Conservation (phyloP, 2,329 filamentous ascomycete genomes). For the Penicillium palitans region DNA sequence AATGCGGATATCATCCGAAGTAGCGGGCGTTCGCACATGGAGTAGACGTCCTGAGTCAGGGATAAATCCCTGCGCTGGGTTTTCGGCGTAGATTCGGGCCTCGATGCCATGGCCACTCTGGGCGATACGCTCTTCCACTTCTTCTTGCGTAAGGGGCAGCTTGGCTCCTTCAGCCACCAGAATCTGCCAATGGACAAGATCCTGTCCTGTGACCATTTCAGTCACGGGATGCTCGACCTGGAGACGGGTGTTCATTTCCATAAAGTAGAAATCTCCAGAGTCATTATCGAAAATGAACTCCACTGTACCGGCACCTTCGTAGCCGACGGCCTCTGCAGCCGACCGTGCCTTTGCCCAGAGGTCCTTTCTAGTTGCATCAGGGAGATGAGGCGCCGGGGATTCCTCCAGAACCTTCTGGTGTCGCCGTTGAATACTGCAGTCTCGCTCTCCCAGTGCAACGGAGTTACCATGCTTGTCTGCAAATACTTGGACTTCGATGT, state of each 20-base stretch:
- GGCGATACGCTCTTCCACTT: constrained; percentile 69
- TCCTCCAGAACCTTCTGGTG: constrained; percentile 69
- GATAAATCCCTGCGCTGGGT: constrained; percentile 85
- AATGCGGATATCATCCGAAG: constrained; percentile 74
- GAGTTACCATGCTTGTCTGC: constrained; percentile 66
- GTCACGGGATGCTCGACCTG: constrained; percentile 98
- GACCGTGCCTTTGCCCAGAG: constrained; percentile 65
- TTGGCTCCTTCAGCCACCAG: constrained; percentile 72
- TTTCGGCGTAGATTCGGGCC: constrained; percentile 94
- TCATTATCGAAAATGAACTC: constrained; percentile 72
- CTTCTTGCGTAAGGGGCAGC: constrained; percentile 64
- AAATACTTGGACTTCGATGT: constrained; percentile 68
- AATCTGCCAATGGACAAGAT: constrained; percentile 95
- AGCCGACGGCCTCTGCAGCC: constrained; percentile 63
- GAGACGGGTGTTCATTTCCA: constrained; percentile 76
- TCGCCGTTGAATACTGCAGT: constrained; percentile 65
- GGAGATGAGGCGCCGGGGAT: constrained; percentile 63
- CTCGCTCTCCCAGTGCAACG: constrained; percentile 64
- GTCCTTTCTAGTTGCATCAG: constrained; percentile 60
- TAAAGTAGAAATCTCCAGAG: constrained; percentile 66
- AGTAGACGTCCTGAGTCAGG: constrained; percentile 88
- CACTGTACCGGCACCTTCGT: constrained; percentile 66
- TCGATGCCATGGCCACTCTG: constrained; percentile 85
- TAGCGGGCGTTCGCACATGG: constrained; percentile 72
- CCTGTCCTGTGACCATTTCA: constrained; percentile 72